Conservation (phyloP, 176 grass and related monocot species). For the Musa itinerans region DNA sequence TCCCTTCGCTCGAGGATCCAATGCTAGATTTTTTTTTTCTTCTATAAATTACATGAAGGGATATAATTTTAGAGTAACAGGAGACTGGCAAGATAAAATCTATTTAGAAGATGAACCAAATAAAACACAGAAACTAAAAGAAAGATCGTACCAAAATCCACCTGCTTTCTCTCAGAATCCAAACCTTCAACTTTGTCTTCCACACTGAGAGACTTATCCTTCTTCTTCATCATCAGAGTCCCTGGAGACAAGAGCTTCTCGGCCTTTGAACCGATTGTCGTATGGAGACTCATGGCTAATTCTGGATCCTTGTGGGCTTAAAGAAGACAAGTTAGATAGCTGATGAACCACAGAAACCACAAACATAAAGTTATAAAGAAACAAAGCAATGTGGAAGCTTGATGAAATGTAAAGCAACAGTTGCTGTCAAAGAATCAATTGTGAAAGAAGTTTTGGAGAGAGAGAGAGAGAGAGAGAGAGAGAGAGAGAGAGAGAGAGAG, state of each 20-base stretch:
- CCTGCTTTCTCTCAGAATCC: slow-evolving; percentile 9
- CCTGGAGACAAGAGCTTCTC: background rate
- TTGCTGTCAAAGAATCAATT: background rate
- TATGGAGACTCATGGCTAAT: background rate
- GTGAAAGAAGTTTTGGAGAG: background rate
- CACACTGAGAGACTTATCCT: background rate
- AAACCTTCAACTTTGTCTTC: background rate
- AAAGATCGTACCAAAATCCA: background rate
- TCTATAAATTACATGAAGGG: no score
- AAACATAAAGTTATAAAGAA: background rate
- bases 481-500: background rate
- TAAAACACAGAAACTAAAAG: background rate
- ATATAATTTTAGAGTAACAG: no score
- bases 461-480: background rate
- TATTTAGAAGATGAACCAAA: background rate
- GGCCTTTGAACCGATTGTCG: background rate
- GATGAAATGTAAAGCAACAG: slow-evolving; percentile 11
- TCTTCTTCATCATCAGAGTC: no score
- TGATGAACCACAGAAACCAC: no score
- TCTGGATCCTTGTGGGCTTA: background rate
- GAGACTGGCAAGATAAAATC: no score
- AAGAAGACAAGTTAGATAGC: background rate
- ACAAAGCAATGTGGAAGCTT: background rate
- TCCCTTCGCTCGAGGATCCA: background rate
- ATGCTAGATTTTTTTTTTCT: background rate